Percentiles rank a stretch among this genome's conserved stretches.
These are phyloP conservation scores for Botrytis aclada DNA, from an alignment of 2,329 filamentous ascomycete genomes.

Conservation along the genomic window DNA sequence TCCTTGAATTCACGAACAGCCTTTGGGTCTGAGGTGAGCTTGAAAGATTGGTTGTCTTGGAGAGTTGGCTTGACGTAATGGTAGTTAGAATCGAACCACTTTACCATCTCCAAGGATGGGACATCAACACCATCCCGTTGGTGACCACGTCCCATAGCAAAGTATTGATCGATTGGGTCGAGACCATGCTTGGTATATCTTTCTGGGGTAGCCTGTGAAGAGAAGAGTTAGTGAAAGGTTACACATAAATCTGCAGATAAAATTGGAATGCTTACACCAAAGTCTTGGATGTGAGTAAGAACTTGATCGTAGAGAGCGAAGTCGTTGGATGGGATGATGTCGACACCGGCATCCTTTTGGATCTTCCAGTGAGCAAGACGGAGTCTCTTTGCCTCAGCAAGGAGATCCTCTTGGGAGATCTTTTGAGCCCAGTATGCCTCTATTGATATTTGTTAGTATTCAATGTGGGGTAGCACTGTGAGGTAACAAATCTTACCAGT, in stretches of 20 bases:
- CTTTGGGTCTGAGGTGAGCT: constrained; percentile 83
- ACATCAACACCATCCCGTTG: constrained; percentile 95
- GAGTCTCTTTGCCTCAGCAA: constrained; percentile 94
- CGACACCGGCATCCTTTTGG: constrained; percentile 97
- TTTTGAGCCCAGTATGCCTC: constrained; percentile 98
- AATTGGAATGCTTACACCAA: constrained; percentile 64
- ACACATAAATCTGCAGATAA: neutral
- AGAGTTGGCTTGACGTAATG: constrained; percentile 99
- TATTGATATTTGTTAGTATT: constrained; percentile 13
- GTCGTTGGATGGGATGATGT: constrained; percentile 98
- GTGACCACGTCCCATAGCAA: constrained; percentile 98
- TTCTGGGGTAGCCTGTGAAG: constrained; percentile 74
- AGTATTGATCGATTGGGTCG: constrained; percentile 90
- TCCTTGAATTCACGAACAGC: constrained; percentile 91
- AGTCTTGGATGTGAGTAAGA: constrained; percentile 96
- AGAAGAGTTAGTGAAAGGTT: constrained; percentile 18
- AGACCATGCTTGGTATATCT: constrained; percentile 91
- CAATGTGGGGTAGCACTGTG: constrained; percentile 16
- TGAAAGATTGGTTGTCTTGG: constrained; percentile 95
- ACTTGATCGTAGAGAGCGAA: constrained; percentile 99
- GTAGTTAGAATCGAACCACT: constrained; percentile 99
- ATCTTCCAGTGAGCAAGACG: constrained; percentile 98
- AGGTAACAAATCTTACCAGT: constrained; percentile 46
- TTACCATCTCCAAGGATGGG: constrained; percentile 96
- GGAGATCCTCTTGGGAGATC: constrained; percentile 84